Evolutionary conservation across 2,329 filamentous ascomycete genomes (phyloP).

Genomic region (Cladophialophora carrionii): DNA sequence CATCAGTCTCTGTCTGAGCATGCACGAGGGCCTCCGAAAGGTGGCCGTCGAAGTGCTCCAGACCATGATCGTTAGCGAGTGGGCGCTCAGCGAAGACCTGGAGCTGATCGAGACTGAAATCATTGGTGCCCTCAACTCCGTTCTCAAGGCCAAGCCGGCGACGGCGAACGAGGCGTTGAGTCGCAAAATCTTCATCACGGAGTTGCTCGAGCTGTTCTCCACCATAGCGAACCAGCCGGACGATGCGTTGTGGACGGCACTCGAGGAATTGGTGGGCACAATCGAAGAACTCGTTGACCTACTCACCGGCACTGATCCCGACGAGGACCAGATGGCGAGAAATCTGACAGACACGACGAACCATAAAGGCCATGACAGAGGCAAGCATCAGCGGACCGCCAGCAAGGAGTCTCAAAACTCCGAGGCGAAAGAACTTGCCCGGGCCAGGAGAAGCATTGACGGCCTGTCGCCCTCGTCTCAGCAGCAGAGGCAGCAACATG

Average conservation of each 20-base stretch:
- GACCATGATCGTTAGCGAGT: conserved; percentile 98
- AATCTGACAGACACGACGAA: neutral
- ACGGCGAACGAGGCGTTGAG: conserved; percentile 74
- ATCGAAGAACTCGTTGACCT: conserved; percentile 91
- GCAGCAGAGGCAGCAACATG: conserved; percentile 31
- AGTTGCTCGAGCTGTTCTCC: conserved; percentile 80
- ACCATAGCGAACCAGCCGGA: conserved; percentile 67
- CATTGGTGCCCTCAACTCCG: conserved; percentile 86
- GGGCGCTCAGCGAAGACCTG: conserved; percentile 91
- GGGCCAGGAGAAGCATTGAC: conserved; percentile 36
- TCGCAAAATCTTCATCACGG: conserved; percentile 88
- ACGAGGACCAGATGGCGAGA: conserved; percentile 40
- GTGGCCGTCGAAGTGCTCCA: conserved; percentile 93
- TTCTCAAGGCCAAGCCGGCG: conserved; percentile 86
- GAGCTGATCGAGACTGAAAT: conserved; percentile 92
- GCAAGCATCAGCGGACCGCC: conserved; percentile 4
- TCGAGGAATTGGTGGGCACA: conserved; percentile 78
- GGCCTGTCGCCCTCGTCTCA: conserved; percentile 31
- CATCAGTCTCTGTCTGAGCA: conserved; percentile 89
- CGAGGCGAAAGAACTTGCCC: conserved; percentile 33
- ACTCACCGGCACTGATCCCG: conserved; percentile 83
- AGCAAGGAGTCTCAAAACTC: conserved; percentile 30
- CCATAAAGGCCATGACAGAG: conserved; percentile 10
- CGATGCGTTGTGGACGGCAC: conserved; percentile 73
- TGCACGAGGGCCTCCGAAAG: conserved; percentile 84